phyloP scores from a whole-genome alignment of 164 flowering plant species.

The Litsea cubeba region DNA sequence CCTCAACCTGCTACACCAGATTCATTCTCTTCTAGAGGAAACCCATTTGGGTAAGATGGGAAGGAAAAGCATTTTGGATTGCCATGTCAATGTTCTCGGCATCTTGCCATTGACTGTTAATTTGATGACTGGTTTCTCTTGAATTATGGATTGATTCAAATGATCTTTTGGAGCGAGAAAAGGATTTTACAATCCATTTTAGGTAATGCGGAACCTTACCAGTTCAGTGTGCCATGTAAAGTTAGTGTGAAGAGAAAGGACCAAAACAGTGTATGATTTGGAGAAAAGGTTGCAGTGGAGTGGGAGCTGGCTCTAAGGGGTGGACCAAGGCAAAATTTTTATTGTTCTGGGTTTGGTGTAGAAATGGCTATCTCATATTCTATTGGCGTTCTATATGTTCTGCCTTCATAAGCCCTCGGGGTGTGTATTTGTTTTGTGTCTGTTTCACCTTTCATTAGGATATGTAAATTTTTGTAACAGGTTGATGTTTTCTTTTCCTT shows the following conservation, averaged over 20 bases:
- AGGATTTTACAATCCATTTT: neutral
- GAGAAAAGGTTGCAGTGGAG: neutral
- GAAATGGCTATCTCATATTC: neutral
- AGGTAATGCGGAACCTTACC: neutral
- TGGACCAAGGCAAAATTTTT: neutral
- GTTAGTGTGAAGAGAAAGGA: slow-evolving; percentile 8
- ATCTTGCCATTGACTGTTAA: slow-evolving; percentile 3
- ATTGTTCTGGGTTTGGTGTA: neutral
- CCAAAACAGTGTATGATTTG: neutral
- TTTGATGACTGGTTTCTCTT: slow-evolving; percentile 11
- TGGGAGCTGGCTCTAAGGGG: neutral
- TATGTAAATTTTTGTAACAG: neutral
- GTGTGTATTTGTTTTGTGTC: too few species aligned
- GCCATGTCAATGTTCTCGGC: neutral
- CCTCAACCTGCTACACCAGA: slow-evolving; percentile 25
- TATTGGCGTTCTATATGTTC: neutral
- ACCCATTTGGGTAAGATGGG: slow-evolving; percentile 57
- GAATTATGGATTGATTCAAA: slow-evolving; percentile 11
- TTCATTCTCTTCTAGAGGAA: slow-evolving; percentile 47
- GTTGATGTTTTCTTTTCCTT: neutral
- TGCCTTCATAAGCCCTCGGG: neutral
- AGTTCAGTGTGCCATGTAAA: slow-evolving; percentile 2
- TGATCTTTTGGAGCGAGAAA: neutral
- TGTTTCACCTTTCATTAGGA: too few species aligned
- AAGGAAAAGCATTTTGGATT: neutral